Evolutionary conservation across 805 yeast species (phyloP), one percentile per base, ranked within the genome.

Genomic region (Candida takata): DNA sequence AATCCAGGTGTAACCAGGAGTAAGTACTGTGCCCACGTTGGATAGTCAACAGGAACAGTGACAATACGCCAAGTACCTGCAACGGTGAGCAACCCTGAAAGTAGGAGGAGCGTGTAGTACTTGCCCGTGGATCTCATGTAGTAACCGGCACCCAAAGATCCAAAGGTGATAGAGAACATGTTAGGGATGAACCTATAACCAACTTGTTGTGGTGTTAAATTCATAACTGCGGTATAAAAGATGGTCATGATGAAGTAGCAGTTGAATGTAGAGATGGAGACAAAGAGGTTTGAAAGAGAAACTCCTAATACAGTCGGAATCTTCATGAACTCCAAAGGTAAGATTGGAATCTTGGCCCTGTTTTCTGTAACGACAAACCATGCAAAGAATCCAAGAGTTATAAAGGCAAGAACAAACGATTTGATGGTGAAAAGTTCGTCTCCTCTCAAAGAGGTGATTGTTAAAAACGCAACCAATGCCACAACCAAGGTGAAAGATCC

Each of bases 81-180:
- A 1, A 67, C 45, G 2, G 75, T 62, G 2, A 74, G 9, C 1
- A 62, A 14, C 10, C 74, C 71, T 14, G 70, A 62, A 2, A 55
- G 28, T 0, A 72, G 52, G 5, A 70, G 56, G 38, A 77, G 67
- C 21, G 48, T 59, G 47, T 66, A 69, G 54, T 81, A 81, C 31
- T 63, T 69, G 4, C 85, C 86, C 1, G 84, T 77, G 34, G 55
- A 54, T 46, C 67, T 75, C 82, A 79, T 78, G 55, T 77, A 78
- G 33, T 61, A 53, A 1, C 86, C 86, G 8, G 84, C 70, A 8
- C 75, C 74, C 15, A 79, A 61, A 1, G 84, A 76, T 3, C 85
- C 79, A 27, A 65, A 29, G 1, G 84, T 73, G 10, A 72, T 68
- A 9, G 74, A 68, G 36, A 80, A 57, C 49, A 79, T 77, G 44